Evolutionary conservation across 169 alveolate genomes (phyloP), one percentile per base, ranked within the genome.

Genomic region (Plasmodium malariae): DNA sequence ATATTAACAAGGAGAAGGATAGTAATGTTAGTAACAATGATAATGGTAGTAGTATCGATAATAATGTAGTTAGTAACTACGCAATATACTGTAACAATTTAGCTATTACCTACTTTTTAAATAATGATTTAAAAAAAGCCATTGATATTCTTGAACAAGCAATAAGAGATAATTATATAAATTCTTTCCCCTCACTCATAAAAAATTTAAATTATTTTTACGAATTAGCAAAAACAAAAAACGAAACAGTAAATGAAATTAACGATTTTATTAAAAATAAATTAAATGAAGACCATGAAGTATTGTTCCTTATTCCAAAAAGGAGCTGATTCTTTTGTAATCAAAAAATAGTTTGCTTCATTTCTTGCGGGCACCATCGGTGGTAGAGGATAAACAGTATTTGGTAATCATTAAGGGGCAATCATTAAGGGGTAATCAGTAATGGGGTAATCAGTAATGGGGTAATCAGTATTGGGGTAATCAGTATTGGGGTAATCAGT

Each of bases 131-230:
- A 72, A 55, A 68, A 19, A 85, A 57, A 14, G 24, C 91, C 1
- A 68, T 85, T 11, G 37, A 68, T 0, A 68, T 43, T 40, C 3
- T 85, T 48, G 91, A 85, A 85, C 26, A 67, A 17, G 4, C 73
- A n/a, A 12, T 85, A 32, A 34, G 4, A 3, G 69, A 9, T 4
- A 71, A 85, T 34, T 59, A 68, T 59, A 7, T 54, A 36, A 68
- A 85, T 85, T n/a, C 68, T 0, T 68, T 54, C 24, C 91, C 91
- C 3, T 14, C 91, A 1, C 26, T 69, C 0, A 40, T 69, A 21
- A 68, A 68, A 69, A 85, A 85, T 54, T 19, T 85, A 28, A 85
- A 85, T 51, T 43, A 54, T 45, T 37, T 85, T 14, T 85, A 85
- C 19, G 86, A 85, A 48, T 55, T 68, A 11, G n/a, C 86, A 43